These are phyloP conservation scores for Cyclanthera cordifolia DNA, from an alignment of 306 rosid genomes.

Conservation along the genomic window DNA sequence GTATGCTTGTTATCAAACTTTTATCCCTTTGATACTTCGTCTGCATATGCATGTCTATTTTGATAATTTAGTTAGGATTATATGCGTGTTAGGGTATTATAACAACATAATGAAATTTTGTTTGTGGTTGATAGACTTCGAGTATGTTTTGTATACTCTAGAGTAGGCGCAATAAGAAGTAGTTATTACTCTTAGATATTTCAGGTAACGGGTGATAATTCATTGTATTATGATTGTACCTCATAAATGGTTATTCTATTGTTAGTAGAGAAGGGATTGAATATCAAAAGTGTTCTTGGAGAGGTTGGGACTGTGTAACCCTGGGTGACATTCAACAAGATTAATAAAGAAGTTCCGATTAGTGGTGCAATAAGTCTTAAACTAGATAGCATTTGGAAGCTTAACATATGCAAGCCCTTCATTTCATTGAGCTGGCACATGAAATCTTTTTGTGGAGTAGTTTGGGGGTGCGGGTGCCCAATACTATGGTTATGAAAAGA, in stretches of 20 bases:
- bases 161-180: too few species aligned
- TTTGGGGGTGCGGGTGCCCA: background rate
- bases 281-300: too few species aligned
- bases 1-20: slow-evolving; percentile 34
- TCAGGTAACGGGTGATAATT: too few species aligned
- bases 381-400: background rate
- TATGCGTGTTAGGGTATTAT: background rate
- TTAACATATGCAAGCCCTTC: background rate
- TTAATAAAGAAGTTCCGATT: too few species aligned
- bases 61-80: background rate
- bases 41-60: background rate
- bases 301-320: too few species aligned
- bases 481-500: background rate
- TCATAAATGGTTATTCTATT: too few species aligned
- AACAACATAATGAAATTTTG: background rate
- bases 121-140: too few species aligned
- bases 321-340: too few species aligned
- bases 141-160: too few species aligned
- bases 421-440: background rate
- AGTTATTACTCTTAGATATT: too few species aligned
- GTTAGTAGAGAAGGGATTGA: too few species aligned
- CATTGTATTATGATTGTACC: too few species aligned
- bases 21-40: background rate
- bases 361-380: background rate
- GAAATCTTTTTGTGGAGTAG: background rate